Conservation (phyloP, 2,329 filamentous ascomycete genomes). For the Epichloe sibirici region DNA sequence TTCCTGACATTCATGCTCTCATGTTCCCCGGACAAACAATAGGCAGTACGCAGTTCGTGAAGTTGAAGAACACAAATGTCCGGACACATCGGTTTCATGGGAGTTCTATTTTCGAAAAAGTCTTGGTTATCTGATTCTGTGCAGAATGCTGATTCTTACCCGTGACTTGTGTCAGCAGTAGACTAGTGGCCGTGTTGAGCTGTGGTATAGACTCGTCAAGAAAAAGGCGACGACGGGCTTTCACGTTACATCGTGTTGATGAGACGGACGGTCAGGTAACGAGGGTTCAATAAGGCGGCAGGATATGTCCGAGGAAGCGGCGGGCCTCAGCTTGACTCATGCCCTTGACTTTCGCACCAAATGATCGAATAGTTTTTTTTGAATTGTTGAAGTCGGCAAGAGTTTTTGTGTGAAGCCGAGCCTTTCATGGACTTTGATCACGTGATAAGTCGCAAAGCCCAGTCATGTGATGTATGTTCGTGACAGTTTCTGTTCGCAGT, state of each 20-base stretch:
- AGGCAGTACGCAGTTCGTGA: neutral
- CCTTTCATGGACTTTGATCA: no score
- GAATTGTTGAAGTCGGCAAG: no score
- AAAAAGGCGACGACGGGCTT: neutral
- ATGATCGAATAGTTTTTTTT: no score
- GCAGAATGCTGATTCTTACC: neutral
- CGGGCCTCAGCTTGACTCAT: neutral
- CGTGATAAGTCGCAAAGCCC: no score
- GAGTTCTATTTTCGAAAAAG: neutral
- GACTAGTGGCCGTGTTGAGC: neutral
- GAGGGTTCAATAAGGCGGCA: neutral
- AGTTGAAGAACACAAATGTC: neutral
- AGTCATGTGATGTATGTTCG: no score
- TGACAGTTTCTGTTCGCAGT: no score
- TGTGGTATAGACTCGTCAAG: neutral
- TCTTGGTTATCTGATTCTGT: neutral
- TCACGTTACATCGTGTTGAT: neutral
- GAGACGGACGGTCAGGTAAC: neutral
- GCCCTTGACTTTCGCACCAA: no score
- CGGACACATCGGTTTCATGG: neutral
- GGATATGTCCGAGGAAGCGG: neutral
- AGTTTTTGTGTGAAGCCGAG: no score
- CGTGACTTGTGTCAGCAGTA: neutral
- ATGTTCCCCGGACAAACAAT: neutral
- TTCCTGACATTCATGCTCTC: neutral